Base-by-base conservation (phyloP, 768 basidiomycete species). In the Russula virescens region DNA sequence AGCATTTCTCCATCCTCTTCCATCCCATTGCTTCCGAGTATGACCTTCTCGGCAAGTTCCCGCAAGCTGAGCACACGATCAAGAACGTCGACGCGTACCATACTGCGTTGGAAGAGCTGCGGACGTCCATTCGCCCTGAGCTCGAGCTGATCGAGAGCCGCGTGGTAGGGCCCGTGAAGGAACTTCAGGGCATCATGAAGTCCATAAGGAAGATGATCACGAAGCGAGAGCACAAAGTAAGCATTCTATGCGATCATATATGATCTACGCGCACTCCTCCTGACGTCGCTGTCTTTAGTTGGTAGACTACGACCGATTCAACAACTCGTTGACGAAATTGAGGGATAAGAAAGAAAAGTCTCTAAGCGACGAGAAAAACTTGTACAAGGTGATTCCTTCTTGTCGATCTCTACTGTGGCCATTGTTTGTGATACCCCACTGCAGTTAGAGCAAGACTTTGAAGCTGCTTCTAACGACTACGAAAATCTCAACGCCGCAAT, bases 331-430 rank as follows among this genome's bases (percentile, higher is more conserved):
- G 67, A 94, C 88, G 61, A 98, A 99, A 75, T 79, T 98, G 62
- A 81, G 97, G 61, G 96, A 99, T 73, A 99, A 99, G 83, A 96
- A 98, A 76, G 96, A 99, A 72, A 99, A 98, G 77, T 87, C 90
- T 21, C 76, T 98, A 66, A 92, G 79, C 68, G 96, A 98, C 69
- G 96, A 98, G 80, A 97, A 98, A 82, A 92, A 95, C 71, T 71
- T 96, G 64, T 97, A 96, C 84, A 97, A 96, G 81, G 93, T 89
- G 61, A 25, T 21, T 16, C 23, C 31, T 9, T 62, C 59, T 61
- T 13, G 13, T 73, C 73, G 74, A 73, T 63, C 64, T 57, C 50
- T 10, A 50, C 14, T 58, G 35, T 14, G 43, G 18, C 43, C 14
- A 3, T 35, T 1, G 48, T 59, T 42, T 19, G 35, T 28, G 13